Evolutionary conservation across 129 eudicot species (phyloP).

Genomic region (Flaveria sonorensis): DNA sequence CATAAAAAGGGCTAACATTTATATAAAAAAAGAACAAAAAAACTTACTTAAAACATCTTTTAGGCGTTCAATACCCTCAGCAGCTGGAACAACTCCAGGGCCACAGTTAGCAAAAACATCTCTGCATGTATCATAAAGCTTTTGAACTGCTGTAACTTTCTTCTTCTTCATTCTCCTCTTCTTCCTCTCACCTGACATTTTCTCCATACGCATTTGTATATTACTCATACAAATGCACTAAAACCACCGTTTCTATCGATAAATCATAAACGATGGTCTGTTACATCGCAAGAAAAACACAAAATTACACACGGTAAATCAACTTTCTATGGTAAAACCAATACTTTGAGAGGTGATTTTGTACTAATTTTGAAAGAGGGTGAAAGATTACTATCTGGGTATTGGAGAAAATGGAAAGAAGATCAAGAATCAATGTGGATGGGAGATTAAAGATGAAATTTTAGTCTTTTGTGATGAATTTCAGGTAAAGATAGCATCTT

Average conservation of each 20-base stretch:
- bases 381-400: conserved; percentile 45
- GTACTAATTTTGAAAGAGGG: conserved; percentile 10
- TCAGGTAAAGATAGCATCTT: conserved; percentile 24
- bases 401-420: conserved; percentile 15
- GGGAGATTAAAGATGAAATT: too few relatives aligned
- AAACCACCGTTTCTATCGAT: not conserved
- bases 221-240: conserved; percentile 21
- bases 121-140: conserved; percentile 64
- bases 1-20: not conserved
- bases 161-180: conserved; percentile 48
- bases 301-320: not conserved
- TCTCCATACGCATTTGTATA: conserved; percentile 66
- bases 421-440: conserved; percentile 11
- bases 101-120: conserved; percentile 82
- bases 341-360: not conserved
- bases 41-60: conserved; percentile 64
- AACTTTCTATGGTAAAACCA: too few relatives aligned
- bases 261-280: too few relatives aligned
- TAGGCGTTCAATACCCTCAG: conserved; percentile 56
- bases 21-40: not conserved
- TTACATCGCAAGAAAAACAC: not conserved
- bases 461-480: conserved; percentile 27
- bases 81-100: conserved; percentile 68
- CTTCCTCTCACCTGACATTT: conserved; percentile 48
- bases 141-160: conserved; percentile 60